Conservation (phyloP, 805 yeast species). For the Barnettozyma vustinii region DNA sequence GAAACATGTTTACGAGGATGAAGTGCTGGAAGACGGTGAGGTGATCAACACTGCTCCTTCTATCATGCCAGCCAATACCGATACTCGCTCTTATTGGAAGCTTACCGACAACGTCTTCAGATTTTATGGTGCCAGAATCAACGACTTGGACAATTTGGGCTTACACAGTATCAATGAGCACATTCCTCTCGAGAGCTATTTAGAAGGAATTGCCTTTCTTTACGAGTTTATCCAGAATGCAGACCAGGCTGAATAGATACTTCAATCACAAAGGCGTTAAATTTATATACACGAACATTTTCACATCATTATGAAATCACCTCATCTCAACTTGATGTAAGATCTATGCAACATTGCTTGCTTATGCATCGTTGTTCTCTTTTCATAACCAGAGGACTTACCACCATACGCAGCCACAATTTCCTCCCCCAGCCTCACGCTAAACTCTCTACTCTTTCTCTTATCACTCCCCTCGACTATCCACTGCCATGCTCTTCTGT, state of each 20-base stretch:
- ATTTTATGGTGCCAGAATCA: no score
- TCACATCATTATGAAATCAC: not conserved
- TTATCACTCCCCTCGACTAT: slow-evolving; percentile 78
- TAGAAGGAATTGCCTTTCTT: not conserved
- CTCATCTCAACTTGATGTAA: slow-evolving; percentile 45
- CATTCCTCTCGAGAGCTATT: not conserved
- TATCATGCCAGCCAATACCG: no score
- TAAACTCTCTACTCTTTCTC: slow-evolving; percentile 71
- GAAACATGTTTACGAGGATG: no score
- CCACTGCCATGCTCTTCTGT: slow-evolving; percentile 87
- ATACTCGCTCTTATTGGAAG: no score
- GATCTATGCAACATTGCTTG: slow-evolving; percentile 87
- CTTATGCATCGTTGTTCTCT: slow-evolving; percentile 77
- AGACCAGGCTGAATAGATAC: not conserved
- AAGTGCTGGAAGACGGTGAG: no score
- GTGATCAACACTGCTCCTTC: no score
- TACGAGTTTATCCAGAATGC: not conserved
- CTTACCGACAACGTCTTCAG: no score
- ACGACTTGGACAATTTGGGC: no score
- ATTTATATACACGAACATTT: not conserved
- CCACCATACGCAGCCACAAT: slow-evolving; percentile 73
- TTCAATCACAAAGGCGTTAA: not conserved
- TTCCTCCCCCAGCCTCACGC: slow-evolving; percentile 91
- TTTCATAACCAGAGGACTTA: slow-evolving; percentile 77
- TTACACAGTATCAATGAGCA: not conserved